These are phyloP conservation scores for Pichia deserticola DNA, from an alignment of 805 yeast species.

Conservation along the genomic window DNA sequence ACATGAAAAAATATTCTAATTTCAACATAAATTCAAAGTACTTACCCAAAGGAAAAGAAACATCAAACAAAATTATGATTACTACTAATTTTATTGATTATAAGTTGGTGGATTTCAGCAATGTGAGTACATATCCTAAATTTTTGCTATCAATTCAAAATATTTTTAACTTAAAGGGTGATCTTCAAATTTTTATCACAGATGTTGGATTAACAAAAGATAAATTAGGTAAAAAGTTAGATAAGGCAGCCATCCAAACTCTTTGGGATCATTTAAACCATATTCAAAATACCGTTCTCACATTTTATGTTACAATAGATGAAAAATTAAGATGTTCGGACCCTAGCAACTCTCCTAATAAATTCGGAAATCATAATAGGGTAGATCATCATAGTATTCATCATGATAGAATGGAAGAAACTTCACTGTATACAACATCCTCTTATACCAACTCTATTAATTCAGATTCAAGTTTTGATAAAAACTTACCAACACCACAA, in stretches of 20 bases:
- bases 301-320: conserved; percentile 2
- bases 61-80: conserved; percentile 39
- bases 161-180: conserved; percentile 28
- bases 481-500: conserved; percentile 60
- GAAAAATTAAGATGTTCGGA: not conserved
- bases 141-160: conserved; percentile 56
- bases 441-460: conserved; percentile 51
- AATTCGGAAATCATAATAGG: not conserved
- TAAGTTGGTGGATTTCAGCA: conserved; percentile 38
- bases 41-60: conserved; percentile 28
- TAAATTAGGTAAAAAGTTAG: conserved; percentile 6
- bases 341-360: conserved; percentile 2
- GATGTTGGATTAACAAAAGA: conserved; percentile 9
- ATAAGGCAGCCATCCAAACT: conserved; percentile 1
- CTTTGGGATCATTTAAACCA: conserved; percentile 2
- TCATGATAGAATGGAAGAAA: conserved; percentile 6
- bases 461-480: conserved; percentile 30
- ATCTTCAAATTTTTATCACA: conserved; percentile 6
- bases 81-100: conserved; percentile 59
- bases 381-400: not conserved
- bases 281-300: not conserved
- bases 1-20: not conserved
- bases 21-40: conserved; percentile 28
- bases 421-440: conserved; percentile 36
- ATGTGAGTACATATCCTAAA: conserved; percentile 31